Base-by-base conservation (phyloP, 768 basidiomycete genomes). In the Austroboletus eburneus region DNA sequence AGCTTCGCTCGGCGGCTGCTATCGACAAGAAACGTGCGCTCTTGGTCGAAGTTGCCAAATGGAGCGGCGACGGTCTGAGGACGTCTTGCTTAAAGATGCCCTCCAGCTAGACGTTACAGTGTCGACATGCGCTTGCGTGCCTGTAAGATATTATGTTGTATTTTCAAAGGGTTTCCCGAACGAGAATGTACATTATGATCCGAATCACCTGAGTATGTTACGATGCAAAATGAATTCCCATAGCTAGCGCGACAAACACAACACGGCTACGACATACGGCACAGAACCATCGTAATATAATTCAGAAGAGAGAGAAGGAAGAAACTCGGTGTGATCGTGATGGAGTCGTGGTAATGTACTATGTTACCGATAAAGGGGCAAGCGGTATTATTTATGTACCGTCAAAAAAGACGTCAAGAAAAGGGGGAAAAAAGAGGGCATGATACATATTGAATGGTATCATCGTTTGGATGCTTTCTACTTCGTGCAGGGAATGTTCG, bases 51-150 rank as follows among this genome's bases (percentile, higher is more conserved):
- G 87, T 88, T 0, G 83, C 87, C 13, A 85, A 85, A 60, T 91
- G 87, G 87, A 87, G 86, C 50, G 89, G 89, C 3, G 89, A 92
- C 63, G 90, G 89, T 1, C 63, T 91, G 56, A 81, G 76, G 54
- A 80, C 83, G 17, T 77, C 79, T 29, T 89, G 86, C 59, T 68
- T 91, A 57, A 91, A 91, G 67, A 79, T 91, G 79, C 83, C 87
- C 20, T 71, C 79, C 17, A 81, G 69, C 52, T 80, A 61, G 64
- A 42, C 30, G 20, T 33, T n/a, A n/a, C n/a, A n/a, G n/a, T n/a
- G n/a, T n/a, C n/a, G n/a, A n/a, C n/a, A n/a, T n/a, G n/a, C n/a
- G n/a, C n/a, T n/a, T n/a, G n/a, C n/a, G n/a, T n/a, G n/a, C n/a
- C n/a, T n/a, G n/a, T n/a, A n/a, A n/a, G n/a, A n/a, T n/a, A n/a